phyloP scores from a whole-genome alignment of 177 flowering plant species.

The Vitis hybrid region DNA sequence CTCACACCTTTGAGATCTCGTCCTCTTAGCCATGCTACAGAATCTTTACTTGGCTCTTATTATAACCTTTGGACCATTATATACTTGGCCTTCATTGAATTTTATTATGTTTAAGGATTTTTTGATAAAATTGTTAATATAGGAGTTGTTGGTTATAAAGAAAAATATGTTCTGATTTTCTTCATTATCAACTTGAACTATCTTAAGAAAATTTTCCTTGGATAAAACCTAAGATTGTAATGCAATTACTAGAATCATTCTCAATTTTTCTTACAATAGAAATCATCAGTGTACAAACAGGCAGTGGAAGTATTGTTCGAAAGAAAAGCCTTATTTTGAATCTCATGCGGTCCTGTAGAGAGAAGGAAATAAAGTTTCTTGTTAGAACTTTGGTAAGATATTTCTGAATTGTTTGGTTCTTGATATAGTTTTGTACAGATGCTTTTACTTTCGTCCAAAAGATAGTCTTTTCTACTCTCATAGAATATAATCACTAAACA shows the following conservation, averaged over 20 bases:
- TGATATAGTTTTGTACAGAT: not conserved
- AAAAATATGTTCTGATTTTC: no score
- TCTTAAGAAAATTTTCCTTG: no score
- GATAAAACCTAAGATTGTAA: not conserved
- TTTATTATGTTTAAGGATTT: no score
- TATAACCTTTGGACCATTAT: no score
- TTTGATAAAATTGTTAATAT: no score
- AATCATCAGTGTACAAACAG: conserved; percentile 75
- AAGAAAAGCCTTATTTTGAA: conserved; percentile 72
- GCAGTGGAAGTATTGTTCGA: conserved; percentile 68
- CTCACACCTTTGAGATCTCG: no score
- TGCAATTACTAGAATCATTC: not conserved
- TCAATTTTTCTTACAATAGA: conserved; percentile 16
- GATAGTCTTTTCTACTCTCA: not conserved
- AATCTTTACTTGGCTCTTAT: no score
- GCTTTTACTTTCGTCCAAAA: not conserved
- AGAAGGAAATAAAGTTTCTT: conserved; percentile 88
- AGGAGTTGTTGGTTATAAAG: no score
- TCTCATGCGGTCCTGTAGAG: conserved; percentile 87
- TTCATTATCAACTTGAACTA: no score
- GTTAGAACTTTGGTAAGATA: conserved; percentile 85
- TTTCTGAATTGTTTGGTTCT: conserved; percentile 5
- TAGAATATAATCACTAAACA: not conserved
- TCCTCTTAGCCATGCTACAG: no score
- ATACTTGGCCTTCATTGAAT: no score